A percentile compares a stretch with the other conserved stretches of the same genome.
Conservation (phyloP, 2,329 filamentous ascomycete species). For the Incumbomyces lentus region DNA sequence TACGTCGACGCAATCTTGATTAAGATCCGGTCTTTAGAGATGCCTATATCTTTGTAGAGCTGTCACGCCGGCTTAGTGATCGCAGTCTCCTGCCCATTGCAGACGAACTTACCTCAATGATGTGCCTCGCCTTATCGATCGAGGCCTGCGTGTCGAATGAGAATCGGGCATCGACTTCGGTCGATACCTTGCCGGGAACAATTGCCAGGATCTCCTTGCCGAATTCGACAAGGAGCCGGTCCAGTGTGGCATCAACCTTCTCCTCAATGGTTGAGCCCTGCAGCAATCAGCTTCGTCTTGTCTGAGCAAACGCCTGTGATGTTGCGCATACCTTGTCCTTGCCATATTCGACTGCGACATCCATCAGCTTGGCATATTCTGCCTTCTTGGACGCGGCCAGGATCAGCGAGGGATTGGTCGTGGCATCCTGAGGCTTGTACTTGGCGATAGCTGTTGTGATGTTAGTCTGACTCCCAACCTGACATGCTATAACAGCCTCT, state of each 20-base stretch:
- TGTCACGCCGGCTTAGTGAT: constrained; percentile 30
- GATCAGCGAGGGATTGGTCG: constrained; percentile 98
- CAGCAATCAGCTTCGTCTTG: neutral
- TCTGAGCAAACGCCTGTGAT: neutral
- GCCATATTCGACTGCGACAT: constrained; percentile 72
- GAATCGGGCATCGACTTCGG: constrained; percentile 91
- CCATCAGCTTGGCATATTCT: constrained; percentile 88
- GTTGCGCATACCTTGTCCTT: constrained; percentile 56
- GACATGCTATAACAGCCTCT: constrained; percentile 10
- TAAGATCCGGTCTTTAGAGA: constrained; percentile 85
- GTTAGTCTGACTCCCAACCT: constrained; percentile 12
- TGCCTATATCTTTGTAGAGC: constrained; percentile 89
- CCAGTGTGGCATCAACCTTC: constrained; percentile 81
- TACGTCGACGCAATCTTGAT: constrained; percentile 99
- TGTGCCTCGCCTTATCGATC: constrained; percentile 89
- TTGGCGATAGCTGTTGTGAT: constrained; percentile 73
- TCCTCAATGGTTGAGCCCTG: constrained; percentile 56
- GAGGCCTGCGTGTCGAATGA: constrained; percentile 92
- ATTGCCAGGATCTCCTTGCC: constrained; percentile 95
- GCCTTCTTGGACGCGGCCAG: constrained; percentile 96
- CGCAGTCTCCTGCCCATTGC: neutral
- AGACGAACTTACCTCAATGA: constrained; percentile 67
- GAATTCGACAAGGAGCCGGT: constrained; percentile 93
- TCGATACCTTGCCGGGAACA: constrained; percentile 96
- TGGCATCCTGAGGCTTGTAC: constrained; percentile 99